phyloP scores from a whole-genome alignment of 2,329 filamentous ascomycete species.

The Xylaria sp. region DNA sequence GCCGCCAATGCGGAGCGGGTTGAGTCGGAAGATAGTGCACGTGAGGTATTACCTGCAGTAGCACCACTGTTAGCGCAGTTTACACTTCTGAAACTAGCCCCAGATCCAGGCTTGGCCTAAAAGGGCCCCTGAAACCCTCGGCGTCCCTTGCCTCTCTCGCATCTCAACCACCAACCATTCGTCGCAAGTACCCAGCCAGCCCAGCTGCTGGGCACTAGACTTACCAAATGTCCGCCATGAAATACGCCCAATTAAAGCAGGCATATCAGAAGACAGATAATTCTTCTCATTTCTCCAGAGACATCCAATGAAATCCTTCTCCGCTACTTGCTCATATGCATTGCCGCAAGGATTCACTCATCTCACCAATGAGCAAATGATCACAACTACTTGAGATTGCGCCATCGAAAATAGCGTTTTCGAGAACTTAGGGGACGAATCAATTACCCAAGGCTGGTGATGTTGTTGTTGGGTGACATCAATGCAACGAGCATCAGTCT shows the following conservation, averaged over 20 bases:
- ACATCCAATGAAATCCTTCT: slow-evolving; percentile 21
- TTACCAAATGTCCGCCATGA: not conserved
- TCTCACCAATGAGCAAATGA: not conserved
- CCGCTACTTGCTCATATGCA: slow-evolving; percentile 1
- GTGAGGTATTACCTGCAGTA: too few species aligned
- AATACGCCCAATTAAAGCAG: not conserved
- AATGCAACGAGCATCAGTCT: slow-evolving; percentile 35
- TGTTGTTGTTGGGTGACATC: slow-evolving; percentile 31
- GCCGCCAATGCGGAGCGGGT: slow-evolving; percentile 4
- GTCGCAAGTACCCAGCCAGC: not conserved
- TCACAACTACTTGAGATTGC: not conserved
- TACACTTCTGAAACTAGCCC: slow-evolving; percentile 31
- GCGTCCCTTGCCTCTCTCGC: slow-evolving; percentile 15
- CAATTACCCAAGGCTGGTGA: slow-evolving; percentile 35
- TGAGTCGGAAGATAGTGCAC: slow-evolving; percentile 1
- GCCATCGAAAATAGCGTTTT: not conserved
- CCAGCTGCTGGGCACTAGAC: not conserved
- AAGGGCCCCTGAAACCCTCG: slow-evolving; percentile 22
- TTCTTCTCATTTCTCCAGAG: slow-evolving; percentile 19
- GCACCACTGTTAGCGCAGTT: not conserved
- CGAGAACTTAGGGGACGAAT: slow-evolving; percentile 4
- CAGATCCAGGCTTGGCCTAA: slow-evolving; percentile 20
- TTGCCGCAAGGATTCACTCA: slow-evolving; percentile 5
- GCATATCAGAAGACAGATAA: not conserved
- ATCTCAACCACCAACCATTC: slow-evolving; percentile 7